These are phyloP conservation scores for Colletotrichum spaethianum DNA, from an alignment of 2,329 filamentous ascomycete species.

Conservation along the genomic window DNA sequence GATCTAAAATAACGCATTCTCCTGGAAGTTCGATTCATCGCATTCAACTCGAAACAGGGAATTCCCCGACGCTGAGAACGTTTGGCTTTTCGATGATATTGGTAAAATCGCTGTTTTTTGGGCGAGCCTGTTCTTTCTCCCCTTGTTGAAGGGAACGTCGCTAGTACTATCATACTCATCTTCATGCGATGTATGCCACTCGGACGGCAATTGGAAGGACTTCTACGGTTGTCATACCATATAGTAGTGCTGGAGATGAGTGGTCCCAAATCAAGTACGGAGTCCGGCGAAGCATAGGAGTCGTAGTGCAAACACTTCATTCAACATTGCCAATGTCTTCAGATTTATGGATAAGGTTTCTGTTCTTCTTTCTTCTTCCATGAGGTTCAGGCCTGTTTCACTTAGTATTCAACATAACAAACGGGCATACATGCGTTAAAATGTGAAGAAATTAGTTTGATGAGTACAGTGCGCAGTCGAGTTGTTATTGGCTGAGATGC, in stretches of 20 bases:
- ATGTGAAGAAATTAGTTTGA: too few relatives aligned
- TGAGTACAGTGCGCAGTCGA: too few relatives aligned
- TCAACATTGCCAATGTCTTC: neutral
- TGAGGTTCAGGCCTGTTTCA: too few relatives aligned
- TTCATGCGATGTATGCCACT: neutral
- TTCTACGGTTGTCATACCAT: neutral
- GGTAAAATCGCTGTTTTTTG: neutral
- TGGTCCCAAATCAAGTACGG: neutral
- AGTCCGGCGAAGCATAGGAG: too few relatives aligned
- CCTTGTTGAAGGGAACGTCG: slow-evolving; percentile 3
- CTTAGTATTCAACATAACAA: too few relatives aligned
- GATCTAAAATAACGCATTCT: neutral
- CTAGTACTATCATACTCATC: neutral
- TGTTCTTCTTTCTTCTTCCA: too few relatives aligned
- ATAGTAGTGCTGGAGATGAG: neutral
- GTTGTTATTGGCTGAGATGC: too few relatives aligned
- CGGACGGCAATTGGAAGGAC: neutral
- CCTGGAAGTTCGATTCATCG: too few relatives aligned
- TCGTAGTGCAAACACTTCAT: neutral
- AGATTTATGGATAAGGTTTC: neutral
- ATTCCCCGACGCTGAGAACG: too few relatives aligned
- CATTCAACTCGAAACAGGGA: neutral
- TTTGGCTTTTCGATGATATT: neutral
- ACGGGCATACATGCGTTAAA: too few relatives aligned
- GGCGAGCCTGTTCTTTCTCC: neutral